Base-by-base conservation (phyloP, 768 basidiomycete genomes). In the Mycena albidolilacea region DNA sequence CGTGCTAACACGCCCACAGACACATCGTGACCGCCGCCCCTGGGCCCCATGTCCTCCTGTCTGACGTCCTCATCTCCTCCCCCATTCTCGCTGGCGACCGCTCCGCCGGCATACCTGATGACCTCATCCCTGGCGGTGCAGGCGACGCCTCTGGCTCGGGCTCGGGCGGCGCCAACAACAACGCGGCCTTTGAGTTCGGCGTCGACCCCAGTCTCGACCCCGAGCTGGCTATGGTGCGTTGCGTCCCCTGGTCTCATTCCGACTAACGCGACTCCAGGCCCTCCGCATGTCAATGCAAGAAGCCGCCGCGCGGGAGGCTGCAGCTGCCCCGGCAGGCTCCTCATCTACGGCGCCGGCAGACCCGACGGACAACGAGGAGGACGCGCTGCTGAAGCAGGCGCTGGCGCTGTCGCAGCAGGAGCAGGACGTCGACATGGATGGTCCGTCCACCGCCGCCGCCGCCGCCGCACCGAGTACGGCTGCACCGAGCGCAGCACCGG, bases 211-310 rank as follows among this genome's bases (percentile, higher is more conserved):
- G 91, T 80, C 87, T 98, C 72, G 97, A 99, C 80, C 97, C 97
- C 0, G 97, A 99, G 81, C 87, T 99, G 59, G 97, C 98, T 2
- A 96, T 98, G 96, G 97, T 96, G 69, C 71, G 21, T 52, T 41
- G 39, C 19, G 19, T 46, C 54, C n/a, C 55, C 30, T 57, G 5
- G 14, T 44, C 44, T 21, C 21, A 7, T n/a, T 65, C 57, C 43
- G 7, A 60, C 8, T 41, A 69, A n/a, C 23, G 35, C 15, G 44
- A 39, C 30, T 59, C 15, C 19, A 98, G 97, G 97, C 97, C 11
- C 89, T 99, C 52, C 94, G 97, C 44, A 95, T 99, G 95, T 98
- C 97, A 1, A 91, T 99, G 89, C 95, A 97, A 84, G 97, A 98
- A 80, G 96, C 96, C 63, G 91, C 92, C 78, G 95, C 95, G 19